Conservation (phyloP, 78 protist species). For the Cavenderia fasciculata region DNA sequence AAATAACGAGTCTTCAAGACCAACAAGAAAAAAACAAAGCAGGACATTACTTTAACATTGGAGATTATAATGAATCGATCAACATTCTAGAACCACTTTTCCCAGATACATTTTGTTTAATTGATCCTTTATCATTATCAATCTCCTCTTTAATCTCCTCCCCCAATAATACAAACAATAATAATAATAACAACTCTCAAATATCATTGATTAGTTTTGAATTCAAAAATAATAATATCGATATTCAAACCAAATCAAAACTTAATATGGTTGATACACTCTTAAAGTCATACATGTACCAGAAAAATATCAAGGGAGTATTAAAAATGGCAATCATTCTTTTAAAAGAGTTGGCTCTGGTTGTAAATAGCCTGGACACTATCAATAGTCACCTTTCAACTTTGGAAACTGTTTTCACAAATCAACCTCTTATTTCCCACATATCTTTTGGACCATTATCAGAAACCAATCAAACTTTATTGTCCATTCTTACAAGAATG, state of each 20-base stretch:
- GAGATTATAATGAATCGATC: constrained; percentile 1
- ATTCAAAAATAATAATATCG: constrained; percentile 23
- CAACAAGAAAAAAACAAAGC: constrained; percentile 61
- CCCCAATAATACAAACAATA: background rate
- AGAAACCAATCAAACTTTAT: constrained; percentile 1
- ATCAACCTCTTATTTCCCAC: no score
- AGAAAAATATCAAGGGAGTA: constrained; percentile 13
- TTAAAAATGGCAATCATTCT: constrained; percentile 41
- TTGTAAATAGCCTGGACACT: no score
- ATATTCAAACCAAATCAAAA: constrained; percentile 1
- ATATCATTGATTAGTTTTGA: constrained; percentile 8
- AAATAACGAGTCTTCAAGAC: constrained; percentile 19
- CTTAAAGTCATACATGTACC: constrained; percentile 25
- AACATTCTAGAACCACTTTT: constrained; percentile 35
- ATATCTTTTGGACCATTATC: background rate
- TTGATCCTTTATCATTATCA: background rate
- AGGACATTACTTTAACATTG: constrained; percentile 18
- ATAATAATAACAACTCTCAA: background rate
- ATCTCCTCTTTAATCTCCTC: background rate
- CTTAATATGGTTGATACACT: constrained; percentile 35
- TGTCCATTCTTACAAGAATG: constrained; percentile 19
- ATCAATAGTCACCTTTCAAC: background rate
- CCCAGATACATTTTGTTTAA: constrained; percentile 27
- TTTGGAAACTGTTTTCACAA: background rate
- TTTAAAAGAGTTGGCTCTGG: constrained; percentile 14